Percentiles rank a stretch among this genome's conserved stretches.
Evolutionary conservation across 1,284 basidiomycete genomes (phyloP).

Genomic region (Apiotrichum mycotoxinovorans): DNA sequence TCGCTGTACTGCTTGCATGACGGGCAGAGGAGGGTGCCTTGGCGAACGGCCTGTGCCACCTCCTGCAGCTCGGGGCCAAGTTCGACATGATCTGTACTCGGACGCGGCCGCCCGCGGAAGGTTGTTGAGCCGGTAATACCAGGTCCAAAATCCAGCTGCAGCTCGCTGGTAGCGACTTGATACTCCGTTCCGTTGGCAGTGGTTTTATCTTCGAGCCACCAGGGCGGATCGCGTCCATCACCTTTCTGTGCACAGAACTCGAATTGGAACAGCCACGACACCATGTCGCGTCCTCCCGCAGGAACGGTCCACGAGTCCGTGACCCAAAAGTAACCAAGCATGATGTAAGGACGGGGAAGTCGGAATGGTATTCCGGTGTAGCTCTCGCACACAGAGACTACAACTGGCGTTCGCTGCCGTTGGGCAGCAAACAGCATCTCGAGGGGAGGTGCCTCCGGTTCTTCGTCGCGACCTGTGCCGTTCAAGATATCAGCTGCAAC

Average conservation of each 20-base stretch:
- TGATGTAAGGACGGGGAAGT: conserved; percentile 34
- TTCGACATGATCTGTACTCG: not conserved
- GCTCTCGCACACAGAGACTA: conserved; percentile 38
- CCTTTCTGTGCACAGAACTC: conserved; percentile 32
- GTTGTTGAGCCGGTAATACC: conserved; percentile 19
- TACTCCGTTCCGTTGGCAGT: not conserved
- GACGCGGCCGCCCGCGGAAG: conserved; percentile 5
- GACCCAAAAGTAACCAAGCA: conserved; percentile 49
- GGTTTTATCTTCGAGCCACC: conserved; percentile 29
- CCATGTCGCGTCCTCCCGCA: conserved; percentile 4
- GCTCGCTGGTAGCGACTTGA: not conserved
- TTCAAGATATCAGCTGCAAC: not conserved
- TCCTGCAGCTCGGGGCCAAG: not conserved
- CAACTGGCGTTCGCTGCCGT: conserved; percentile 38
- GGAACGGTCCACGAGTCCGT: conserved; percentile 48
- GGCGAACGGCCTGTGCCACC: not conserved
- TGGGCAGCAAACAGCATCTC: conserved; percentile 39
- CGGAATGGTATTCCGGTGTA: conserved; percentile 37
- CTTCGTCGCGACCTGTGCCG: not conserved
- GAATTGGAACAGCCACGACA: conserved; percentile 43
- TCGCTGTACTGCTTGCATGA: conserved; percentile 7
- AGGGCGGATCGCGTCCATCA: conserved; percentile 27
- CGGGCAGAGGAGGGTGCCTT: not conserved
- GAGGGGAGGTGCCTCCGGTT: conserved; percentile 25
- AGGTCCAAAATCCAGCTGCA: conserved; percentile 20